Evolutionary conservation across 148 eudicot species (phyloP), one percentile per base, ranked within the genome.

Genomic region (Gaultheria prostrata): DNA sequence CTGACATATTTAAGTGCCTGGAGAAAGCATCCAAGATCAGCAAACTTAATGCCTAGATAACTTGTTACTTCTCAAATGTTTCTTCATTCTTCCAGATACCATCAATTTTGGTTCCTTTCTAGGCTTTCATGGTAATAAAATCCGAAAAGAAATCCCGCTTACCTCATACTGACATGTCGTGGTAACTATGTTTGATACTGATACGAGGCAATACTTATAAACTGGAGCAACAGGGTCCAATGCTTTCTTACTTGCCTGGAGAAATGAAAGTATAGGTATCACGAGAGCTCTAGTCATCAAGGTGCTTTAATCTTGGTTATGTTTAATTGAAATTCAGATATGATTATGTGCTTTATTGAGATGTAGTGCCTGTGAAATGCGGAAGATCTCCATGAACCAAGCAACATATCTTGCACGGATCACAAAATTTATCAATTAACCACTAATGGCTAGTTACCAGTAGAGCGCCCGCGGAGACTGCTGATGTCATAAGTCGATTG

Each of bases 161-260:
- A 95, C 99, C 98, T 97, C 99, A 88, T 97, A 97, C 85, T 97
- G 99, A 84, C 99, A 97, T 73, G 99, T 97, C 50, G 99, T 97
- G n/a, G 99, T 95, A 81, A 97, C 92, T 89, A 97, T 95, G 87
- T 95, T 97, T 57, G 99, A 83, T 63, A 97, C 91, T 57, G 98
- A 97, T 71, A 95, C 90, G 87, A 93, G 85, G 86, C 98, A 88
- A 71, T 97, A 97, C 88, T 92, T 97, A 84, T 95, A 93, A 76
- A 95, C 86, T 72, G 99, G 99, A 85, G 99, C 99, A 82, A 95
- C 98, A 84, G 99, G 98, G 89, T 93, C 95, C 89, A 95, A 77
- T 80, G 92, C 92, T 89, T 92, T 93, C 84, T 91, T 93, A 87
- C 98, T 97, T 56, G 93, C 98, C 99, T 97, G 86, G 75, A 88